Evolutionary conservation across 2,329 filamentous ascomycete species (phyloP).

Genomic region (Byssoonygena ceratinophila): DNA sequence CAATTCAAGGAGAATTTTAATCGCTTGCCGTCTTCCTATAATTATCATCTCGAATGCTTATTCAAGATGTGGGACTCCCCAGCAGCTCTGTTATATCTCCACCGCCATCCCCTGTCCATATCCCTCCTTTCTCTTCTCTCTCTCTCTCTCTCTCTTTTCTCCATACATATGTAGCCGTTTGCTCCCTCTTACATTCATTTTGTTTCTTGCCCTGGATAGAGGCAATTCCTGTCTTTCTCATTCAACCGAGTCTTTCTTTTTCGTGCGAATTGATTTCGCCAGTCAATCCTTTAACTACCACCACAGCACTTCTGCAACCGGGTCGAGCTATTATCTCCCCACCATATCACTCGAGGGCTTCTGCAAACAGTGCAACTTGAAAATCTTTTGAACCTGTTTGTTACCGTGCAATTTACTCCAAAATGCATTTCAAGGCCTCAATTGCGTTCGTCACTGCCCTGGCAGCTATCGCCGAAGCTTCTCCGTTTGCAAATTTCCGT

Average conservation of each 20-base stretch:
- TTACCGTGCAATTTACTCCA: conserved; percentile 12
- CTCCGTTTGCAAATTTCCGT: conserved; percentile 16
- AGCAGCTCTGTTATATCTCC: conserved; percentile 2
- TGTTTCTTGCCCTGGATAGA: conserved; percentile 9
- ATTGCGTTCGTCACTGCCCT: conserved; percentile 29
- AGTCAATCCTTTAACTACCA: conserved; percentile 16
- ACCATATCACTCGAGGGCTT: not conserved
- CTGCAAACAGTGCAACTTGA: not conserved
- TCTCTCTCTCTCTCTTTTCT: conserved; percentile 2
- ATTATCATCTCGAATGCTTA: not conserved
- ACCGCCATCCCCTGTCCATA: conserved; percentile 7
- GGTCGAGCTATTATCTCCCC: conserved; percentile 6
- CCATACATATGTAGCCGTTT: not conserved
- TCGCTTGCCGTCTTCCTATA: conserved; percentile 3
- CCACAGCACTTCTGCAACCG: conserved; percentile 10
- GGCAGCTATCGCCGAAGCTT: conserved; percentile 29
- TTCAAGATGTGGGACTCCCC: conserved; percentile 1
- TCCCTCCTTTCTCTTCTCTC: conserved; percentile 16
- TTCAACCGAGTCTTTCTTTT: conserved; percentile 15
- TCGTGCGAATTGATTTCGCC: conserved; percentile 32
- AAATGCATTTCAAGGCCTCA: conserved; percentile 33
- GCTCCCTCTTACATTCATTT: conserved; percentile 12
- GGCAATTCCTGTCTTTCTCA: conserved; percentile 13
- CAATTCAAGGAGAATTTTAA: not conserved
- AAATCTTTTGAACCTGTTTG: not conserved